These are phyloP conservation scores for Aaosphaeria pasadenensis DNA, from an alignment of 2,329 filamentous ascomycete genomes.

Conservation along the genomic window DNA sequence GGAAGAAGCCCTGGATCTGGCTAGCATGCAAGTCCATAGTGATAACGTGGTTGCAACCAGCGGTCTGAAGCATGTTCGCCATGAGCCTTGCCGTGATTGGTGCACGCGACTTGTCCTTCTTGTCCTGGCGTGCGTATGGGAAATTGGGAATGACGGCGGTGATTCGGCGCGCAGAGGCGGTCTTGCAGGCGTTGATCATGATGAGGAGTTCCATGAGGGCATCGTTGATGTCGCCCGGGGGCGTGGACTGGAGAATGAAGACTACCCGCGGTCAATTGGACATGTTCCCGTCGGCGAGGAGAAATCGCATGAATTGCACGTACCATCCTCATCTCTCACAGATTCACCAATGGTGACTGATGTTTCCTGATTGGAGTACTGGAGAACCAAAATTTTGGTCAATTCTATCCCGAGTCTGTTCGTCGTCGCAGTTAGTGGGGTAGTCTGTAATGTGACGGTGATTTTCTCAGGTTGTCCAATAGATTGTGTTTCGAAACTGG, in stretches of 20 bases:
- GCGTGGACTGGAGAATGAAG: slow-evolving; percentile 94
- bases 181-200: slow-evolving; percentile 95
- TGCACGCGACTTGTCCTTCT: slow-evolving; percentile 95
- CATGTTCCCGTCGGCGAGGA: background rate
- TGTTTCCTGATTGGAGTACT: slow-evolving; percentile 84
- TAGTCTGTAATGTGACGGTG: background rate
- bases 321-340: slow-evolving; percentile 92
- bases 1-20: slow-evolving; percentile 96
- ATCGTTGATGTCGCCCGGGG: slow-evolving; percentile 95
- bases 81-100: slow-evolving; percentile 95
- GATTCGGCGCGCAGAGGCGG: slow-evolving; percentile 81
- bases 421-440: slow-evolving; percentile 13
- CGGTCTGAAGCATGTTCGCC: slow-evolving; percentile 95
- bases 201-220: slow-evolving; percentile 97
- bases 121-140: slow-evolving; percentile 94
- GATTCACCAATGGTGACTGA: slow-evolving; percentile 94
- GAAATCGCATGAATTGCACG: slow-evolving; percentile 1
- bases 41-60: slow-evolving; percentile 89
- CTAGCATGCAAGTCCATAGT: slow-evolving; percentile 95
- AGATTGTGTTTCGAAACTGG: background rate
- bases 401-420: slow-evolving; percentile 71
- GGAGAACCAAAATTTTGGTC: slow-evolving; percentile 75
- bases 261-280: slow-evolving; percentile 49
- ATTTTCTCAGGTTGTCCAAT: background rate
- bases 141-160: slow-evolving; percentile 96